phyloP scores from a whole-genome alignment of 148 eudicot genomes.

The Euryodendron excelsum region DNA sequence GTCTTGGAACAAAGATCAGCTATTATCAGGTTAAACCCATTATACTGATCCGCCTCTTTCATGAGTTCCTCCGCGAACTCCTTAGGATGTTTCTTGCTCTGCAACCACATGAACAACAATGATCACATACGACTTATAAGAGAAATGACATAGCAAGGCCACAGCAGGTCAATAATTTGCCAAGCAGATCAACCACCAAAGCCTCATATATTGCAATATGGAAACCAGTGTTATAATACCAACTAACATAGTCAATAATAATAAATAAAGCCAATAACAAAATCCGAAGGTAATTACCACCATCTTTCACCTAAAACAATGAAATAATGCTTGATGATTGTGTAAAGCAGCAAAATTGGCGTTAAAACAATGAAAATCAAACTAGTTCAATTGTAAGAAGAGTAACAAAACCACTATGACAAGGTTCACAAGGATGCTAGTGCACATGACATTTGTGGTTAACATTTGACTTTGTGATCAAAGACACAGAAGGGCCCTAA shows the following conservation, averaged over 20 bases:
- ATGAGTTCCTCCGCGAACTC: conserved; percentile 64
- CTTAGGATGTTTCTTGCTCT: conserved; percentile 59
- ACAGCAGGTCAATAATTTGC: neutral
- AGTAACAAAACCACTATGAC: neutral
- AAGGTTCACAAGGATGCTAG: neutral
- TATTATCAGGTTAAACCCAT: conserved; percentile 72
- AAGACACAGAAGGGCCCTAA: neutral
- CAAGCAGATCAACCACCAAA: neutral
- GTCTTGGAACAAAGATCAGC: conserved; percentile 55
- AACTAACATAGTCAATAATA: neutral
- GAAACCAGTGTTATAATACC: neutral
- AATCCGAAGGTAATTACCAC: neutral
- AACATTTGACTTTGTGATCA: neutral
- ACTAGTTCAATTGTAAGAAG: neutral
- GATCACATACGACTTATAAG: neutral
- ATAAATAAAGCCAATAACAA: neutral
- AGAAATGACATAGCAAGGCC: neutral
- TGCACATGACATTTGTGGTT: neutral
- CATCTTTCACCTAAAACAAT: neutral
- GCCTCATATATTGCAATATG: neutral
- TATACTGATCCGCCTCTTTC: conserved; percentile 54
- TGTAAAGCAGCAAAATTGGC: neutral
- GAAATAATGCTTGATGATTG: neutral
- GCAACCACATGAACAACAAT: conserved; percentile 16
- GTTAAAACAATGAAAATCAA: neutral